Base-by-base conservation (phyloP, 2,329 filamentous ascomycete genomes). In the Trichoderma sp. region DNA sequence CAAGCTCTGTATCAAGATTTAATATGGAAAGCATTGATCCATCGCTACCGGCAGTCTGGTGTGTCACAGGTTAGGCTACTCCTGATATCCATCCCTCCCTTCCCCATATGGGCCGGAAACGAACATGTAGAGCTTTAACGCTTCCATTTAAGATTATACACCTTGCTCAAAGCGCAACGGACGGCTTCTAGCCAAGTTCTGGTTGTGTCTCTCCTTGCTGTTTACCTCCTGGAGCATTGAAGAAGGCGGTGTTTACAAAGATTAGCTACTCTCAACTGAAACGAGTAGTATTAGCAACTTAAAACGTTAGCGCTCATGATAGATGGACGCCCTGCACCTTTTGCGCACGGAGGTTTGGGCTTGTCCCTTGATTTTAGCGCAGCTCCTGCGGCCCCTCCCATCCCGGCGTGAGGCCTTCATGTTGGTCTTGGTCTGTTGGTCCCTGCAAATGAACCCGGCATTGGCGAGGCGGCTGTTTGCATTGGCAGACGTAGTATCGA, bases 221-320 rank as follows among this genome's bases (percentile, higher is more conserved):
- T 13, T 39, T 57, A 6, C 59, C 36, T 26, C 26, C 28, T 32
- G 32, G 17, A 67, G 15, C 15, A n/a, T 9, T 43, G 39, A n/a
- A 30, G 9, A 43, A 43, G 64, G 47, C 30, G 47, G 47, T 20
- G 15, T 17, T 8, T n/a, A 57, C 47, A 57, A 39, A 39, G 20
- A 36, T 58, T 20, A 20, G 9, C 23, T 67, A 50, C 53, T 28
- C 15, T 32, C 57, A 69, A 62, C 66, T 69, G 66, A 69, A 69
- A 69, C 66, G 30, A 53, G 66, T 62, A 53, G 28, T 43, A 50
- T 15, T 68, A 53, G 28, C 57, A 36, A 53, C 57, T 28, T 53
- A 36, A 62, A 69, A 69, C 66, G 13, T 61, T 61, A 62, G 66
- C 32, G 66, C 57, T 43, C 28, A 47, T 69, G 57, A 62, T 69